Evolutionary conservation across 352 stramenopile species (phyloP).

Genomic region (Phytopythium cucurbitacearum): DNA sequence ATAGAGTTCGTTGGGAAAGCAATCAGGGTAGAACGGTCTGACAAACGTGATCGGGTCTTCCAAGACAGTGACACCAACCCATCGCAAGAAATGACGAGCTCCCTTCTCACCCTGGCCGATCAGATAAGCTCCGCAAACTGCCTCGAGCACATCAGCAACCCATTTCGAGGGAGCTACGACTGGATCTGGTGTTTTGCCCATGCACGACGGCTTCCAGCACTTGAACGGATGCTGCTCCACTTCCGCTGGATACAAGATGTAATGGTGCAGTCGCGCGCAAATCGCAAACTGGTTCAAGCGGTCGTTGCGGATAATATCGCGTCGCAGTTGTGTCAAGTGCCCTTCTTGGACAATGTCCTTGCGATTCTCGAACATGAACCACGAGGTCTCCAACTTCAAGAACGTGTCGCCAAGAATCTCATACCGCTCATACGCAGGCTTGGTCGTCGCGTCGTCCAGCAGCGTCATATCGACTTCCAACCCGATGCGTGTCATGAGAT

Average conservation of each 20-base stretch:
- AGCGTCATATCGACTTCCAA: slow-evolving; percentile 71
- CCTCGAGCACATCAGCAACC: slow-evolving; percentile 83
- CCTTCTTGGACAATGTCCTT: slow-evolving; percentile 73
- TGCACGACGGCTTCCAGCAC: slow-evolving; percentile 86
- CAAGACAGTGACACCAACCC: slow-evolving; percentile 66
- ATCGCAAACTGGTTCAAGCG: slow-evolving; percentile 74
- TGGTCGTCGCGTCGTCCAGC: slow-evolving; percentile 79
- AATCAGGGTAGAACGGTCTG: slow-evolving; percentile 60
- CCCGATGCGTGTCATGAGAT: slow-evolving; percentile 78
- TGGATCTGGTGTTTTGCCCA: slow-evolving; percentile 71
- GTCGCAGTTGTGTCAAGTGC: slow-evolving; percentile 61
- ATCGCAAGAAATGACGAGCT: slow-evolving; percentile 69
- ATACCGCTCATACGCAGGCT: slow-evolving; percentile 75
- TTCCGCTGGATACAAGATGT: slow-evolving; percentile 73
- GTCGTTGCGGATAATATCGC: slow-evolving; percentile 86
- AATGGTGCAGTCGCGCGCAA: slow-evolving; percentile 52
- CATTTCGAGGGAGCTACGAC: slow-evolving; percentile 78
- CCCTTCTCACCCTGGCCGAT: slow-evolving; percentile 66
- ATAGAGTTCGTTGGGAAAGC: slow-evolving; percentile 59
- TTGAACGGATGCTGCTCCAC: slow-evolving; percentile 82
- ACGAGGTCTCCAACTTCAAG: slow-evolving; percentile 83
- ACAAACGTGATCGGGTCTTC: slow-evolving; percentile 37
- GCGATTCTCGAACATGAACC: slow-evolving; percentile 77
- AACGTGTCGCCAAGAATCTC: slow-evolving; percentile 85
- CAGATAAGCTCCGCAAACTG: slow-evolving; percentile 77